Percentiles rank a stretch among this genome's conserved stretches.
phyloP scores from a whole-genome alignment of 805 yeast species.

The Sugiyamaella americana region DNA sequence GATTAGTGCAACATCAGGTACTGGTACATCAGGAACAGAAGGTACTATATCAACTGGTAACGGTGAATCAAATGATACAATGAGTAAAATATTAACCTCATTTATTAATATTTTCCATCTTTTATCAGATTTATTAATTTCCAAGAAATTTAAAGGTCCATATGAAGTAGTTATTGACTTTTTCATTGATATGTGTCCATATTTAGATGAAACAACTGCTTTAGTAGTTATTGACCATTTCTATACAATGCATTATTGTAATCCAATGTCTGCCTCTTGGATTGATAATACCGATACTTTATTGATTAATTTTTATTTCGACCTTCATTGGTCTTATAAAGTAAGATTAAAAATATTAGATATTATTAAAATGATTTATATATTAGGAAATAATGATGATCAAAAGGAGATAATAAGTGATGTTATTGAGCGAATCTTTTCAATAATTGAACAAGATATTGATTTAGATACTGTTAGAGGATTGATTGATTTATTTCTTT shows the following conservation, averaged over 20 bases:
- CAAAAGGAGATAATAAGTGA: constrained; percentile 32
- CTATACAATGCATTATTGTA: constrained; percentile 45
- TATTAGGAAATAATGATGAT: constrained; percentile 33
- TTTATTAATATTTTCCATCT: constrained; percentile 31
- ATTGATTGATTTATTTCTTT: constrained; percentile 24
- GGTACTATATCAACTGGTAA: not conserved
- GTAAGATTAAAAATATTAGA: constrained; percentile 23
- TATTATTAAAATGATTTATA: constrained; percentile 36
- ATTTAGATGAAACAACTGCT: constrained; percentile 36
- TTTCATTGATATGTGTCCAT: constrained; percentile 35
- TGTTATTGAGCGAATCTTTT: constrained; percentile 32
- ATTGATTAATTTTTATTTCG: constrained; percentile 41
- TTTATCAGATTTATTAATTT: constrained; percentile 33
- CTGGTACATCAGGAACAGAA: not conserved
- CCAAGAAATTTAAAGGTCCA: constrained; percentile 37
- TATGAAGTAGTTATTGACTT: constrained; percentile 39
- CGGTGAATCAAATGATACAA: constrained; percentile 4
- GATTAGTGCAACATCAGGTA: not conserved
- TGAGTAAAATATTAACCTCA: constrained; percentile 25
- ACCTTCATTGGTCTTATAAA: constrained; percentile 18
- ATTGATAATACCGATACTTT: constrained; percentile 40
- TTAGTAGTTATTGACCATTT: constrained; percentile 44
- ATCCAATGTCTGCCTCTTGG: constrained; percentile 50
- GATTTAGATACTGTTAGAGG: constrained; percentile 32
- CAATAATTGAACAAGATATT: constrained; percentile 25